Evolutionary conservation across 2,329 filamentous ascomycete genomes (phyloP).

Genomic region (Trichophyton rubrum): DNA sequence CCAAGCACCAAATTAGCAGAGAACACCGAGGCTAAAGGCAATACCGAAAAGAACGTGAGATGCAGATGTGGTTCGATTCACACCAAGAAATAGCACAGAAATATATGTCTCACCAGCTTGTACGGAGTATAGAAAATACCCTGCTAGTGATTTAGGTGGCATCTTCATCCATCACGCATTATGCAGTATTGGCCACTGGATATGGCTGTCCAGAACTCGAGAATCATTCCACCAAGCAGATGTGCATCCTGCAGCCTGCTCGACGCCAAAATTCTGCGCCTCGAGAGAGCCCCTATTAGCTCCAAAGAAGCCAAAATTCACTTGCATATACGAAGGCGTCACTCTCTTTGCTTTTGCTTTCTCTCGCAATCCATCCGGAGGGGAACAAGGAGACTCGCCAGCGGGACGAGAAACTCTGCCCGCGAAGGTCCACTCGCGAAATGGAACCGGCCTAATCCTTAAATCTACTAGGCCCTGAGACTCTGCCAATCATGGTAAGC

Average conservation of each 20-base stretch:
- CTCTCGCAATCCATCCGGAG: background rate
- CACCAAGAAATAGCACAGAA: background rate
- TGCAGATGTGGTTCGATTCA: background rate
- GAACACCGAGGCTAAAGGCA: background rate
- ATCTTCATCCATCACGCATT: background rate
- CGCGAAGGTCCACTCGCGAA: background rate
- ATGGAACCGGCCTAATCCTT: conserved; percentile 1
- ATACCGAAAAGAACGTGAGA: background rate
- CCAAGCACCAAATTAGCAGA: background rate
- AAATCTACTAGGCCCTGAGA: background rate
- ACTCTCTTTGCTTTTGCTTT: background rate
- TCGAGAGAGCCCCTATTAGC: background rate
- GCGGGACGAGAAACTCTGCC: background rate
- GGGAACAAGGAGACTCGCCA: background rate
- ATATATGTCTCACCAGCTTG: background rate
- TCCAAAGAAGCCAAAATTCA: background rate
- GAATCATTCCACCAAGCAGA: background rate
- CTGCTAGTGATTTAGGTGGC: background rate
- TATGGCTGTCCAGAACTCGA: background rate
- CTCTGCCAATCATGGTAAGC: background rate
- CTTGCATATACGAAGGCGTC: background rate
- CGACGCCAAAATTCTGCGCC: background rate
- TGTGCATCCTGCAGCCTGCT: background rate
- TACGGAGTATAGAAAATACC: background rate
- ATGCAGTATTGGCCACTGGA: background rate